Conservation (phyloP, 169 alveolate species). For the Plasmodium berghei region DNA sequence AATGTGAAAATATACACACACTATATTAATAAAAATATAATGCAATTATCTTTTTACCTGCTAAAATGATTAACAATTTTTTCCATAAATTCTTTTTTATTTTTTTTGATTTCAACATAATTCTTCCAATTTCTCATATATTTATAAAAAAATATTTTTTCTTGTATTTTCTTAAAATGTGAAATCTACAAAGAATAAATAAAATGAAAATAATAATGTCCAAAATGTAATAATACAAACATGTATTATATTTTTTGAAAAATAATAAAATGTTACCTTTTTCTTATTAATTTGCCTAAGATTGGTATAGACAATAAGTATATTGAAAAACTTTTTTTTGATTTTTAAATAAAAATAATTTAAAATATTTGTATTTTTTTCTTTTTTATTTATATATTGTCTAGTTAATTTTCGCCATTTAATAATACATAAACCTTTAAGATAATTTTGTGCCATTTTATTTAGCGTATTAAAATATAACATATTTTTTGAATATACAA, state of each 20-base stretch:
- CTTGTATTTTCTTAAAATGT: conserved; percentile 27
- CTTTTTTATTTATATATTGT: conserved; percentile 17
- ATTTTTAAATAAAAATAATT: conserved; percentile 8
- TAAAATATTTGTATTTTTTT: conserved; percentile 6
- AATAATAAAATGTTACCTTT: conserved; percentile 20
- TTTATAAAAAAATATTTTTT: conserved; percentile 5
- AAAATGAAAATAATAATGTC: conserved; percentile 6
- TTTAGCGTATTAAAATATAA: conserved; percentile 26
- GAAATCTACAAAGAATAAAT: conserved; percentile 1
- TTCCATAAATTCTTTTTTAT: conserved; percentile 21
- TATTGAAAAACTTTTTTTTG: conserved; percentile 9
- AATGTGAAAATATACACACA: neutral
- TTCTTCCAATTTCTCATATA: conserved; percentile 26
- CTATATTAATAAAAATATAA: neutral
- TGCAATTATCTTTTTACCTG: conserved; percentile 15
- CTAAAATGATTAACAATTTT: conserved; percentile 25
- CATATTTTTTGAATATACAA: conserved; percentile 29
- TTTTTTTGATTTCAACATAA: conserved; percentile 16
- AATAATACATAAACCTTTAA: conserved; percentile 33
- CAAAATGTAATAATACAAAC: neutral
- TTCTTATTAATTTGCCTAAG: conserved; percentile 2
- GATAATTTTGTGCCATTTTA: conserved; percentile 14
- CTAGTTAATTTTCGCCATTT: conserved; percentile 39
- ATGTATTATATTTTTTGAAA: neutral
- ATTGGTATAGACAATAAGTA: conserved; percentile 10